phyloP scores from a whole-genome alignment of 768 basidiomycete genomes.

The Xerocomellus intermedius region DNA sequence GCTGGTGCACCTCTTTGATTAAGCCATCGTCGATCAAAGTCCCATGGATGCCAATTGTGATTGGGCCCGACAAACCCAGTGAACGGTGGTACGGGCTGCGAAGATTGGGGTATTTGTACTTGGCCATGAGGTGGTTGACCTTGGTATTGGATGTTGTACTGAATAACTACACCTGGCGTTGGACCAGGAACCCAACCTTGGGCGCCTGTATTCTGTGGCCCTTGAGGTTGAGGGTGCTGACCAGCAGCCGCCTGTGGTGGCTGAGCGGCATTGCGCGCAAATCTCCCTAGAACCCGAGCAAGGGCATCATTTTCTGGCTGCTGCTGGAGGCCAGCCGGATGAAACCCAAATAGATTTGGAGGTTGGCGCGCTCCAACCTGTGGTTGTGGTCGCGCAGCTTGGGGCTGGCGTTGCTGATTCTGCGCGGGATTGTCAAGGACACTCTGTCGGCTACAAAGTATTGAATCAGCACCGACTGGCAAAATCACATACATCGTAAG shows the following conservation, averaged over 20 bases:
- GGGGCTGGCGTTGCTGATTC: conserved; percentile 33
- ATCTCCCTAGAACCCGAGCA: conserved; percentile 43
- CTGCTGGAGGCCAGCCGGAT: conserved; percentile 31
- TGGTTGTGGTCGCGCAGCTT: conserved; percentile 22
- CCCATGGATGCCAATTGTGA: conserved; percentile 68
- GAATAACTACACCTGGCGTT: conserved; percentile 52
- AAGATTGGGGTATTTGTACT: conserved; percentile 28
- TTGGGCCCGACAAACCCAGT: conserved; percentile 64
- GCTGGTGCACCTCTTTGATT: conserved; percentile 9
- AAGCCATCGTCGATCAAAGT: conserved; percentile 36
- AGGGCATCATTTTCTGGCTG: conserved; percentile 39
- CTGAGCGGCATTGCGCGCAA: conserved; percentile 54
- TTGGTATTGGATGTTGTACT: conserved; percentile 65
- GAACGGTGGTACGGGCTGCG: conserved; percentile 51
- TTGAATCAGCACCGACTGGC: background rate
- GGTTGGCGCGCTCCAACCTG: conserved; percentile 34
- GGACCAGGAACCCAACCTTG: conserved; percentile 37
- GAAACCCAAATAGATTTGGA: conserved; percentile 30
- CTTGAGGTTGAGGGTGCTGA: conserved; percentile 31
- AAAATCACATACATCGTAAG: background rate
- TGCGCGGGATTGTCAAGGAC: conserved; percentile 57
- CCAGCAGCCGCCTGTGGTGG: conserved; percentile 35
- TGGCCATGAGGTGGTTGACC: conserved; percentile 36
- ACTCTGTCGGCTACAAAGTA: conserved; percentile 59
- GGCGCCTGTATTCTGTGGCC: conserved; percentile 32